Evolutionary conservation across 2,329 filamentous ascomycete genomes (phyloP).

Genomic region (Aureobasidium melanogenum): DNA sequence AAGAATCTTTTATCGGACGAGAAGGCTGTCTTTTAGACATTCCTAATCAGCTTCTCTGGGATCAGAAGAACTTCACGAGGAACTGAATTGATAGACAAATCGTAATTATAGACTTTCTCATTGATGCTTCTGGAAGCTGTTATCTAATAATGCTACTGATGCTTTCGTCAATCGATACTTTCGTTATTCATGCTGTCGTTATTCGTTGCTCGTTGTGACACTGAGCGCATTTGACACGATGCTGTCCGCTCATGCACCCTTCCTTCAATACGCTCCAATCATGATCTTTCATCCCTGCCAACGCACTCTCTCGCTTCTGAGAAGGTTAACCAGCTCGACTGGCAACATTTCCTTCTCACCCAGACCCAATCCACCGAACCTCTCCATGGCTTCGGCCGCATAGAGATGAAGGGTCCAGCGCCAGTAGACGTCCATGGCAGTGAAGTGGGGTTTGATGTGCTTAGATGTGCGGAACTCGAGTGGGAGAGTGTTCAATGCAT

Average conservation of each 20-base stretch:
- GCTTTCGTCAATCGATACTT: not conserved
- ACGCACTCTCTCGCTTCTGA: slow-evolving; percentile 20
- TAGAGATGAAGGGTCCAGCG: slow-evolving; percentile 33
- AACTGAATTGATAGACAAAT: not conserved
- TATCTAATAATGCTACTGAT: not conserved
- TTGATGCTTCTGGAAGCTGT: not conserved
- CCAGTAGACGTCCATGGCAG: slow-evolving; percentile 32
- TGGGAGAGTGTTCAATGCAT: slow-evolving; percentile 16
- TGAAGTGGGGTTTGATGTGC: slow-evolving; percentile 17
- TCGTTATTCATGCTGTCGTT: slow-evolving; percentile 3
- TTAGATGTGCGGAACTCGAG: slow-evolving; percentile 13
- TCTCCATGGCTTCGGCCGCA: slow-evolving; percentile 19
- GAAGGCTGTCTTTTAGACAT: not conserved
- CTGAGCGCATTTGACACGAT: not conserved
- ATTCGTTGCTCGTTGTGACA: not conserved
- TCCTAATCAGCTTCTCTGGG: too few relatives aligned
- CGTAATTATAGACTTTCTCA: not conserved
- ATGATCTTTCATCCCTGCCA: slow-evolving; percentile 18
- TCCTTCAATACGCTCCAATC: not conserved
- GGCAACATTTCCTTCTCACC: slow-evolving; percentile 21
- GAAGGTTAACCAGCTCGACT: slow-evolving; percentile 20
- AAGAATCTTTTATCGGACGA: slow-evolving; percentile 33
- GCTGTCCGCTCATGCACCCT: not conserved
- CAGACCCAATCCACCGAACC: slow-evolving; percentile 20
- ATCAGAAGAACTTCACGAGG: too few relatives aligned